Conservation (phyloP, 2,329 filamentous ascomycete species). For the Epichloe gansuensis region DNA sequence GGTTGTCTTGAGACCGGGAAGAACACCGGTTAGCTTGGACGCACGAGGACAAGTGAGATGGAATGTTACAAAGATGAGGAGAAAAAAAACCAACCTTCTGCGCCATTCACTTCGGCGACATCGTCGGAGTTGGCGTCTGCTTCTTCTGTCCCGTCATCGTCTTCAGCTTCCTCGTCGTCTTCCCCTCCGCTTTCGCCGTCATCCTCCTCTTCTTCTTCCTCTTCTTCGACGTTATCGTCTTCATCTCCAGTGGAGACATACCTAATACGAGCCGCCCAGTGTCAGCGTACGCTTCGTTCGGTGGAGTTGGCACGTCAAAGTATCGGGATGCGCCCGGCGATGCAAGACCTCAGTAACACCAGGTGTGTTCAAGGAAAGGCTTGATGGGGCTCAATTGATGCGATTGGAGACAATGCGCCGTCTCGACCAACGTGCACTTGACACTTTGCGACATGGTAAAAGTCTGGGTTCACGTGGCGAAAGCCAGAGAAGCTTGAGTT, state of each 20-base stretch:
- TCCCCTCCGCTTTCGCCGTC: constrained; percentile 17
- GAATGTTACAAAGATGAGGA: background rate
- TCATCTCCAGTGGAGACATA: constrained; percentile 27
- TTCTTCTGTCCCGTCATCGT: constrained; percentile 8
- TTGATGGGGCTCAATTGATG: no score
- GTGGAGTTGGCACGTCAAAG: background rate
- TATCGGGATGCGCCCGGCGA: background rate
- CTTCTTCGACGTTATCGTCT: constrained; percentile 26
- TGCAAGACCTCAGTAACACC: background rate
- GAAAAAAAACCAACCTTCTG: constrained; percentile 19
- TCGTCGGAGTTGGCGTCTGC: constrained; percentile 8
- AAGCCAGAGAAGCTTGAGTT: background rate
- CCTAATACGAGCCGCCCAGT: constrained; percentile 12
- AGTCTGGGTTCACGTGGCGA: no score
- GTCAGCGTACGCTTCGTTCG: background rate
- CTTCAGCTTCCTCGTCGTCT: constrained; percentile 12
- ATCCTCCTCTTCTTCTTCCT: constrained; percentile 23
- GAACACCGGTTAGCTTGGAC: background rate
- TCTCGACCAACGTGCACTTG: background rate
- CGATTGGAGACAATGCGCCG: background rate
- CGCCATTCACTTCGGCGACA: constrained; percentile 18
- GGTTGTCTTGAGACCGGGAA: constrained; percentile 17
- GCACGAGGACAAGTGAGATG: background rate
- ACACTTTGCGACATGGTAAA: background rate
- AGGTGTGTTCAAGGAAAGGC: no score